Percentiles rank a stretch among this genome's conserved stretches.
Evolutionary conservation across 73 alveolate genomes (phyloP).

Genomic region (Urostyla sp.): DNA sequence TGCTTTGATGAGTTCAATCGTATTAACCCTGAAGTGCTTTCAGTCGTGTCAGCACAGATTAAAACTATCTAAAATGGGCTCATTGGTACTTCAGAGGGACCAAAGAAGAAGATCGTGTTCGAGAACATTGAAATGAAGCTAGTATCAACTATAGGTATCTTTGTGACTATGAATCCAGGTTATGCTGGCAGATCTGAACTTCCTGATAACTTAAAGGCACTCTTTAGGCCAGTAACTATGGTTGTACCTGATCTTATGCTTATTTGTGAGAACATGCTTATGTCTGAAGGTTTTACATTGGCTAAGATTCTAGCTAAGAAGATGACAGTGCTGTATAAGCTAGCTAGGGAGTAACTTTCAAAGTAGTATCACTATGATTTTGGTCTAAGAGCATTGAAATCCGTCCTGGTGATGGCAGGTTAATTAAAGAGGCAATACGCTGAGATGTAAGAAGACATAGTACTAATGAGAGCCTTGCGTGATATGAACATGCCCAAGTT

Average conservation of each 20-base stretch:
- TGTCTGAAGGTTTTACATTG: constrained; percentile 98
- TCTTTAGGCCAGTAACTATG: constrained; percentile 99
- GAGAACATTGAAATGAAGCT: constrained; percentile 92
- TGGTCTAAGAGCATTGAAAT: constrained; percentile 98
- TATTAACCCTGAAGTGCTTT: constrained; percentile 98
- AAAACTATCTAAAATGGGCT: constrained; percentile 96
- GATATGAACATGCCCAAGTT: constrained; percentile 99
- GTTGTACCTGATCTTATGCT: constrained; percentile 98
- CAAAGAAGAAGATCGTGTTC: constrained; percentile 94
- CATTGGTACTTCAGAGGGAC: constrained; percentile 69
- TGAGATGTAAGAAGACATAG: constrained; percentile 96
- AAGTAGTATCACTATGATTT: constrained; percentile 95
- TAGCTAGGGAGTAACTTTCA: constrained; percentile 96
- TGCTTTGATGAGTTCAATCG: constrained; percentile 99
- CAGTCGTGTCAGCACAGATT: constrained; percentile 99
- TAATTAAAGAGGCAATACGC: constrained; percentile 95
- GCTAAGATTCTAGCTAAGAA: constrained; percentile 98
- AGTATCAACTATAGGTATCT: constrained; percentile 96
- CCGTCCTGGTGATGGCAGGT: constrained; percentile 99
- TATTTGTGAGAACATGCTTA: constrained; percentile 99
- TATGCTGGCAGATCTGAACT: constrained; percentile 99
- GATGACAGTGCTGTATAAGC: constrained; percentile 97
- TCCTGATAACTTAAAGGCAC: constrained; percentile 99
- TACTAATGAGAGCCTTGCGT: constrained; percentile 99
- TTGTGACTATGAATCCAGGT: constrained; percentile 99